Base-by-base conservation (phyloP, 768 basidiomycete genomes). In the Lentinula detonsa region DNA sequence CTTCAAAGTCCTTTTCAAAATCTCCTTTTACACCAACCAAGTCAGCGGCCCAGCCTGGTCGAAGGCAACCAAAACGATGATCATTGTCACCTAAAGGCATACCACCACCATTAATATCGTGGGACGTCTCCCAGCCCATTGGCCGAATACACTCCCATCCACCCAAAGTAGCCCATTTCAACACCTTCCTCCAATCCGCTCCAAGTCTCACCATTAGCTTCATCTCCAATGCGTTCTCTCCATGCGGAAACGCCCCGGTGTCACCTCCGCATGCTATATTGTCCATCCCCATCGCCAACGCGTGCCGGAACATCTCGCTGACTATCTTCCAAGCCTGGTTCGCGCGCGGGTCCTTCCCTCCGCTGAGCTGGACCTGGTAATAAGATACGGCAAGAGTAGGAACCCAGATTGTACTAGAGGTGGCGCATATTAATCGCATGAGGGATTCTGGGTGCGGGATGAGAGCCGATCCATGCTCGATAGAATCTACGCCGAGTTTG, bases 231-330 rank as follows among this genome's bases (percentile, higher is more conserved):
- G 81, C 77, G 65, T 88, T 88, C 63, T 77, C 72, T 0, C 85
- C 86, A 66, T 86, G 86, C 16, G 79, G 65, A 68, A 87, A 88
- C 2, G 80, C 78, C 8, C 85, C 86, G 2, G 86, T 88, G 69
- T 88, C 85, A 1, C 86, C 85, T 6, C 86, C 85, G 66, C 82
- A 83, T 6, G 84, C 84, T 56, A 88, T 76, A 57, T 77, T 75
- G 9, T 80, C 76, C 63, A 79, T 71, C 0, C 75, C 77, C 3
- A 69, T 65, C 46, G 71, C 70, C 5, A 87, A 65, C 11, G 79
- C 84, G 5, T 71, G 69, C 57, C 71, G 64, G 73, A 89, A 87
- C 4, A 76, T 75, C 8, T 62, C 63, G 40, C 65, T 63, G 4
- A 73, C 73, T 39, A 62, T 65, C 56, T 73, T 73, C 84, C 82